phyloP scores from a whole-genome alignment of 306 rosid genomes.

The Amphicarpaea edgeworthii region DNA sequence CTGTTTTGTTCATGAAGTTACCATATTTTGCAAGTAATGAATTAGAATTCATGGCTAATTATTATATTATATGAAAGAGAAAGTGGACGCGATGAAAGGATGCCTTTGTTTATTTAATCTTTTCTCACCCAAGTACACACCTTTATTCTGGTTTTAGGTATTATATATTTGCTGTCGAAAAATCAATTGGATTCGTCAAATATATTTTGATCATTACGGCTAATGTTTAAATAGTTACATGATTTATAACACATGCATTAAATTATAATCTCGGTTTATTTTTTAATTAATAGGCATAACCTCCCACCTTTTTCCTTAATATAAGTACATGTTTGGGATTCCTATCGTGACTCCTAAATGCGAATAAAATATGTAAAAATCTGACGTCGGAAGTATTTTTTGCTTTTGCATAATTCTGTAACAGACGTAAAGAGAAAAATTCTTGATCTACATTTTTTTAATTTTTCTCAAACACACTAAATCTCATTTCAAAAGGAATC shows the following conservation, averaged over 20 bases:
- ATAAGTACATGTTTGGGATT: too few relatives aligned
- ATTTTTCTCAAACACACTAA: too few relatives aligned
- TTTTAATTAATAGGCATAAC: background rate
- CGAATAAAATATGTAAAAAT: too few relatives aligned
- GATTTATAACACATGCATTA: background rate
- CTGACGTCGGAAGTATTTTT: too few relatives aligned
- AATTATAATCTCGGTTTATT: background rate
- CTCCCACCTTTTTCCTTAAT: background rate
- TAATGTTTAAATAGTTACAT: background rate
- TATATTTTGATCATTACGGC: background rate
- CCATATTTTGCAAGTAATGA: background rate
- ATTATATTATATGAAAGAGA: background rate
- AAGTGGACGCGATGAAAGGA: background rate
- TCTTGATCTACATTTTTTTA: too few relatives aligned
- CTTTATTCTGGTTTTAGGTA: background rate
- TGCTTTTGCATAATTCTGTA: too few relatives aligned
- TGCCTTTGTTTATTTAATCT: background rate
- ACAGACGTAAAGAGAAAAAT: too few relatives aligned
- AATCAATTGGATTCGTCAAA: background rate
- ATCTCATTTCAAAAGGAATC: too few relatives aligned
- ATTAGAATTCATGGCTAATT: background rate
- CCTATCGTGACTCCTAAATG: too few relatives aligned
- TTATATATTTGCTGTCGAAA: conserved; percentile 10
- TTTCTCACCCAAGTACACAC: background rate
- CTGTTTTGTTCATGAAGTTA: background rate